Percentiles rank a stretch among this genome's conserved stretches.
Conservation (phyloP, 129 eudicot genomes). For the Deinandra increscens region DNA sequence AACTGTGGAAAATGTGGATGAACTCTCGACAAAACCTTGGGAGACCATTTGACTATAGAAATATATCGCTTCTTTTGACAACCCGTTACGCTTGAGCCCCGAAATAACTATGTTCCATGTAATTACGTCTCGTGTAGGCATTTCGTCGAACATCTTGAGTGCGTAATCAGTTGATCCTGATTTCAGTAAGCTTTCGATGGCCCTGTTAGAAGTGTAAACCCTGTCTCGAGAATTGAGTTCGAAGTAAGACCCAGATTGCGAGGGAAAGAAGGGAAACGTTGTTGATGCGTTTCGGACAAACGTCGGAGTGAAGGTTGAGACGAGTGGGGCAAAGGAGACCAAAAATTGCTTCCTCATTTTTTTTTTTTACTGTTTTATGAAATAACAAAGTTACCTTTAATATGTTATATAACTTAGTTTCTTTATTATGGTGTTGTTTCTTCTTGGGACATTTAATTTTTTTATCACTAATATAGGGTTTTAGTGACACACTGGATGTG, state of each 20-base stretch:
- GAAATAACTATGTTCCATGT: conserved; percentile 75
- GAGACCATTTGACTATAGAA: conserved; percentile 56
- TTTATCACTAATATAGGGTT: too few species aligned
- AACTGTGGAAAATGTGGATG: conserved; percentile 68
- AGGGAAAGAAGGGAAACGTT: conserved; percentile 16
- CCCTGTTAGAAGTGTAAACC: conserved; percentile 36
- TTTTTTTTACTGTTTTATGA: background rate
- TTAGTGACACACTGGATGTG: too few species aligned
- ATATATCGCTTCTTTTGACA: conserved; percentile 30
- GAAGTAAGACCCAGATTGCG: conserved; percentile 30
- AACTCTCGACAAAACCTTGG: conserved; percentile 57
- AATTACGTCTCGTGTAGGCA: conserved; percentile 55
- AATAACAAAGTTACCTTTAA: background rate
- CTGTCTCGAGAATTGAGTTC: conserved; percentile 27
- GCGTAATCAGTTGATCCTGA: conserved; percentile 47
- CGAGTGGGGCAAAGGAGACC: conserved; percentile 22
- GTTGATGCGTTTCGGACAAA: conserved; percentile 25
- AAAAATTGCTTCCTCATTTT: conserved; percentile 34
- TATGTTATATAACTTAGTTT: too few species aligned
- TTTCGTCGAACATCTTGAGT: conserved; percentile 67
- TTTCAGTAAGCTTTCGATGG: conserved; percentile 36
- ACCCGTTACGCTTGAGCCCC: conserved; percentile 51
- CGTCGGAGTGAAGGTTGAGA: conserved; percentile 23
- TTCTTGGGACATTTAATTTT: too few species aligned
- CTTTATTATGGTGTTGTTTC: too few species aligned